Evolutionary conservation across 2,329 filamentous ascomycete genomes (phyloP).

Genomic region (Aspergillus thermomutatus): DNA sequence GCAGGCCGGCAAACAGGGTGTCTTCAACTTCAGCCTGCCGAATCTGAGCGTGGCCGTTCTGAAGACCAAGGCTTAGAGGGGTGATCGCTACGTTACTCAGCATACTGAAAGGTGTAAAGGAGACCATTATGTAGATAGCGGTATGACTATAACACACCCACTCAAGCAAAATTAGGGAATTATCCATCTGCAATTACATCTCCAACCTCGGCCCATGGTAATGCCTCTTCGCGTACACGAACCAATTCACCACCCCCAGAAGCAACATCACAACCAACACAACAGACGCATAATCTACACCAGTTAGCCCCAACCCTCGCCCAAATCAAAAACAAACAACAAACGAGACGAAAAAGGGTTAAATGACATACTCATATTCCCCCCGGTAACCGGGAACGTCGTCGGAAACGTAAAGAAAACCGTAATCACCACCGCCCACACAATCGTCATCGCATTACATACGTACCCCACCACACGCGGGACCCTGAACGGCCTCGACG

Average conservation of each 20-base stretch:
- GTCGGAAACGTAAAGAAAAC: slow-evolving; percentile 21
- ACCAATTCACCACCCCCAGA: slow-evolving; percentile 18
- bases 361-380: slow-evolving; percentile 22
- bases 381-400: slow-evolving; percentile 13
- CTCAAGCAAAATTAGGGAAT: not conserved
- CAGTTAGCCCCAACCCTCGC: not conserved
- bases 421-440: slow-evolving; percentile 18
- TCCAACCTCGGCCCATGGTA: slow-evolving; percentile 23
- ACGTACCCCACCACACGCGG: slow-evolving; percentile 14
- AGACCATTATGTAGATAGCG: not conserved
- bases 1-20: slow-evolving; percentile 22
- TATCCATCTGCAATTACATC: not conserved
- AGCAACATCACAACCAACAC: slow-evolving; percentile 18
- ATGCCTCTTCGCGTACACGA: slow-evolving; percentile 14
- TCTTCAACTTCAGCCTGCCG: slow-evolving; percentile 25
- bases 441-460: slow-evolving; percentile 9
- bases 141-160: not conserved
- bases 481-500: slow-evolving; percentile 12
- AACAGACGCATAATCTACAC: slow-evolving; percentile 18
- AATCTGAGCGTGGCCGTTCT: slow-evolving; percentile 28
- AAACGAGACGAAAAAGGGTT: not conserved
- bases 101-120: not conserved
- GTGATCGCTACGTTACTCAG: not conserved
- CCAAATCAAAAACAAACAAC: not conserved
- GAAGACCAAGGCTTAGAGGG: slow-evolving; percentile 7